Evolutionary conservation across 306 rosid genomes (phyloP), one percentile per base, ranked within the genome.

Genomic region (Arachis stenosperma): DNA sequence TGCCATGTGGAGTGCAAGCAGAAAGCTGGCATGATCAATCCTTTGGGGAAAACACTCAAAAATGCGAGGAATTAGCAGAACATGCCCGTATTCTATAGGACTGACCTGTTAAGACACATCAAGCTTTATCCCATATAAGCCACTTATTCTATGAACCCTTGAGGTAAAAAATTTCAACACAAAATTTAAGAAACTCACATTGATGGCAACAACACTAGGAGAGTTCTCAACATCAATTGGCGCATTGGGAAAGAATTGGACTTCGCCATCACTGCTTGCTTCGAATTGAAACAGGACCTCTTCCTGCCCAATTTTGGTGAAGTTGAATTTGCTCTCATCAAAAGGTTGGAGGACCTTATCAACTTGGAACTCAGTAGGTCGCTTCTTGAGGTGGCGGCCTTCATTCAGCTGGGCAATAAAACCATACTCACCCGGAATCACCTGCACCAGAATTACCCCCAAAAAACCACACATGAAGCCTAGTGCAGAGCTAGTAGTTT

Each of bases 291-390:
- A 89, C 36, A 94, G 87, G 54, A 94, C 72, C 88, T 94, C 98
- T 68, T 94, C 99, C 74, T 94, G 99, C 71, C 97, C 99, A 81
- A 94, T 91, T 85, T 91, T 91, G 8, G 99, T 89, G 95, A 94
- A 94, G 86, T 94, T 91, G 89, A 94, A 94, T 64, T 91, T 91
- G 80, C 9, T 91, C 61, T 83, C 93, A 82, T 94, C 99, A 75
- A 88, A 94, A 51, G 97, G 95, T 85, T 94, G 99, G 50, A 94
- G 97, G 63, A 94, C 99, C 89, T 84, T 91, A 71, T 94, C 99
- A 15, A 94, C 96, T 7, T 90, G 88, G 65, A 94, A 94, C 75
- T 94, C 99, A 0, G 99, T 94, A 11, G 97, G 99, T 39, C 99
- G 81, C 88, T 94, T 94, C 91, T 91, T 91, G 60, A 91, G 91